Conservation (phyloP, 176 grass and related monocot genomes). For the Zea luxurians region DNA sequence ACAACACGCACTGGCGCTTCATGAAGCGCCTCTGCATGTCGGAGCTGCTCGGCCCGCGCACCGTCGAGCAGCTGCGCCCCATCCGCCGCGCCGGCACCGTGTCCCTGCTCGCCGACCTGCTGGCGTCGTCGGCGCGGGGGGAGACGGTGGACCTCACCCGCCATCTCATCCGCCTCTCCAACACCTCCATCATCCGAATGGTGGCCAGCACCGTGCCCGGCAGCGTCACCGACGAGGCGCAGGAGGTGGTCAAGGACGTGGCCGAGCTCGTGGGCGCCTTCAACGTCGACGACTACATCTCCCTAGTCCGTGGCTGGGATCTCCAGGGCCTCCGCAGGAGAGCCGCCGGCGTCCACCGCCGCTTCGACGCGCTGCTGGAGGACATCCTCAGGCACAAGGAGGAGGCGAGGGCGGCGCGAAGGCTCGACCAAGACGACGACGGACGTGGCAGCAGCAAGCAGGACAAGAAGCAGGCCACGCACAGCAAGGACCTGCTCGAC, state of each 20-base stretch:
- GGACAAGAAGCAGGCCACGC: not conserved
- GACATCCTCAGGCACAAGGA: slow-evolving; percentile 58
- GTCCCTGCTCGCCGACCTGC: slow-evolving; percentile 13
- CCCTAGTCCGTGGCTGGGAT: slow-evolving; percentile 54
- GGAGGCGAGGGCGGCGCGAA: slow-evolving; percentile 17
- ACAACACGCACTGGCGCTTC: slow-evolving; percentile 71
- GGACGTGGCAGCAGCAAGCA: not conserved
- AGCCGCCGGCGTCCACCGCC: slow-evolving; percentile 42
- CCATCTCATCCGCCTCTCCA: slow-evolving; percentile 55
- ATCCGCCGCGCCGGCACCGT: slow-evolving; percentile 47
- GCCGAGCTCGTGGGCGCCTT: slow-evolving; percentile 63
- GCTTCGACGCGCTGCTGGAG: slow-evolving; percentile 69
- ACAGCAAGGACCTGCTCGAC: slow-evolving; percentile 64
- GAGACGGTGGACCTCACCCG: slow-evolving; percentile 42
- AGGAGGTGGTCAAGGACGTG: slow-evolving; percentile 53
- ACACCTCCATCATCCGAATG: slow-evolving; percentile 61
- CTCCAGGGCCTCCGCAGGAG: slow-evolving; percentile 65
- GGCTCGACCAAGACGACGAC: not conserved
- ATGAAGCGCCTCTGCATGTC: slow-evolving; percentile 76
- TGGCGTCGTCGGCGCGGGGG: not conserved
- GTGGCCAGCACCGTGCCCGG: slow-evolving; percentile 39
- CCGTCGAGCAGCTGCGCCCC: slow-evolving; percentile 59
- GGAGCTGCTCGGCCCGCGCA: slow-evolving; percentile 66
- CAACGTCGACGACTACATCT: slow-evolving; percentile 63
- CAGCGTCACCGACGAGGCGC: slow-evolving; percentile 44